Evolutionary conservation across 1,284 basidiomycete genomes (phyloP).

Genomic region (Volvariella volvacea): DNA sequence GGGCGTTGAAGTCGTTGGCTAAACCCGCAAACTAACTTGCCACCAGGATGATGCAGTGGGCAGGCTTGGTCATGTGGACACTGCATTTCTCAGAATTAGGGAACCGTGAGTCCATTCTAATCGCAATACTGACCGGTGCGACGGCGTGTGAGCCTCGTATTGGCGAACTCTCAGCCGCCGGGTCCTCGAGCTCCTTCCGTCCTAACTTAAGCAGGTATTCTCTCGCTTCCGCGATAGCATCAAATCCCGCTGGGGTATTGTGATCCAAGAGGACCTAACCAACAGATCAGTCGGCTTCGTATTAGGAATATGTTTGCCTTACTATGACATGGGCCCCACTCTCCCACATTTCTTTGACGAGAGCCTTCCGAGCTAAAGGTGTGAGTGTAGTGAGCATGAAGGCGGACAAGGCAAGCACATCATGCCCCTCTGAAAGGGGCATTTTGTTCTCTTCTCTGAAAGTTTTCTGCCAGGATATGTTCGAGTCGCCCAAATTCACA

Average conservation of each 20-base stretch:
- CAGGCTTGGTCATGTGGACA: slow-evolving; percentile 92
- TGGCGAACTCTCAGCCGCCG: slow-evolving; percentile 26
- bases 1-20: slow-evolving; percentile 85
- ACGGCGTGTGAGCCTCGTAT: slow-evolving; percentile 69
- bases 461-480: slow-evolving; percentile 48
- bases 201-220: slow-evolving; percentile 71
- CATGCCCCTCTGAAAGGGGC: slow-evolving; percentile 27
- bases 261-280: slow-evolving; percentile 82
- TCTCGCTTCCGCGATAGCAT: slow-evolving; percentile 78
- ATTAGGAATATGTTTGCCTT: slow-evolving; percentile 15
- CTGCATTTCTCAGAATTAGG: slow-evolving; percentile 28
- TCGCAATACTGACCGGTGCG: slow-evolving; percentile 53
- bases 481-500: slow-evolving; percentile 35
- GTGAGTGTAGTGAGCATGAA: slow-evolving; percentile 76
- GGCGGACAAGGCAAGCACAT: slow-evolving; percentile 76
- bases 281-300: neutral
- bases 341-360: slow-evolving; percentile 85
- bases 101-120: slow-evolving; percentile 13
- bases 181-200: slow-evolving; percentile 45
- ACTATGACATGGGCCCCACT: slow-evolving; percentile 81
- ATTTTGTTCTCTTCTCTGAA: slow-evolving; percentile 43
- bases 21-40: slow-evolving; percentile 71
- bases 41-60: slow-evolving; percentile 58
- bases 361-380: slow-evolving; percentile 52
- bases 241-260: slow-evolving; percentile 73